Base-by-base conservation (phyloP, 2,329 filamentous ascomycete species). In the Daldinia sp. region DNA sequence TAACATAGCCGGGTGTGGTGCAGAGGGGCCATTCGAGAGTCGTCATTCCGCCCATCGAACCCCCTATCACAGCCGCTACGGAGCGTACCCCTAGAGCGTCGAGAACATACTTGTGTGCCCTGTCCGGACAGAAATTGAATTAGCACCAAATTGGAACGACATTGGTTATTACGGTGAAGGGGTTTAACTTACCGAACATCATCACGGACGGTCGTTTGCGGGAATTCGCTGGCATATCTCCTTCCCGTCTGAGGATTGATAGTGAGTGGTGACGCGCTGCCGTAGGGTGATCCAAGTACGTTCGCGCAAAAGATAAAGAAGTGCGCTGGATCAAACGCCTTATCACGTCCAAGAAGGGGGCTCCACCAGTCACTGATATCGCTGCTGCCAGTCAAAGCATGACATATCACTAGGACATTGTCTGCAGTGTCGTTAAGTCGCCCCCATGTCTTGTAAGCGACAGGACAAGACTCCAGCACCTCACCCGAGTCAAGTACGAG, bases 171-270 rank as follows among this genome's bases (percentile, higher is more conserved):
- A 48, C 18, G 23, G 18, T 23, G 37, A 48, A 1, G 6, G 18
- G 7, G 10, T 37, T 57, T 6, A 23, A 64, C 71, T 20, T 64
- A 73, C 66, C 80, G 80, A 59, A 92, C 89, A 79, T 92, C 90
- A 77, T 92, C 90, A 71, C 89, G 82, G 41, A 91, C 86, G 0
- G 89, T 92, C 6, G 89, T 91, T 71, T 91, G 80, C 46, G 90
- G 90, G 67, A 92, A 92, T 68, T 91, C 88, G 7, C 60, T 67
- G 3, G 70, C 74, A 20, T 75, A 75, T 33, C 20, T 65, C 50
- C 61, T 61, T 18, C 73, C 73, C 15, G 66, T 74, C 33, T 62
- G 64, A 28, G 68, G 67, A 12, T 73, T 59, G n/a, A 59, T 73
- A 2, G 74, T 75, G 13, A 87, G 81, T 7, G 85, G 83, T 67